Evolutionary conservation across 345 rosid genomes (phyloP), one percentile per base, ranked within the genome.

Genomic region (Eucalyptus erythrocorys): DNA sequence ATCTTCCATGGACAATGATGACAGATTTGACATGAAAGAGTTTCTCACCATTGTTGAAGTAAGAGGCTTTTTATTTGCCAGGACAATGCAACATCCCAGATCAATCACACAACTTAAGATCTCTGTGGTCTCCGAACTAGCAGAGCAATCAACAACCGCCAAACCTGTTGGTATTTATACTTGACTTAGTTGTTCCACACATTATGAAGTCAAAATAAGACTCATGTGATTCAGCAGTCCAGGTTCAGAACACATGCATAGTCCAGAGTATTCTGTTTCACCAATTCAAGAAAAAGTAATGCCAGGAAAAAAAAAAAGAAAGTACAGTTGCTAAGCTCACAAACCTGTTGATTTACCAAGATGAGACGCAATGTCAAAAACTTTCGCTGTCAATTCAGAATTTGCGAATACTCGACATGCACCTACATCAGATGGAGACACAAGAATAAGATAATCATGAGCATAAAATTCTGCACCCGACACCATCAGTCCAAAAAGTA

Each of bases 51-150:
- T 88, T 51, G 96, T 89, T 68, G 97, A 92, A 30, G 99, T 96
- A 88, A 96, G 95, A 91, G 99, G 99, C 92, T 96, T 97, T 93
- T 97, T 97, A 90, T 97, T 96, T 71, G 99, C 99, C 87, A 97
- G 88, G 92, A 97, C 96, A 50, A 92, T n/a, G 85, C 96, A 96
- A 90, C 99, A 95, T 88, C 99, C 95, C 86, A 92, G 87, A 80
- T 94, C 96, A 71, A 94, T 94, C 86, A 90, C 96, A 90, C 89
- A 91, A 45, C 88, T 92, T 89, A 96, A 91, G 82, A 96, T 61
- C 85, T 91, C 92, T 87, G 93, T 85, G 49, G 96, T 96, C 85
- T 94, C 95, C 3, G 91, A 88, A 91, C 96, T 95, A 32, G 99
- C 99, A 71, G 99, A 96, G 93, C 98, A 96, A 94, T 97, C 99